A percentile compares a stretch with the other conserved stretches of the same genome.
phyloP scores from a whole-genome alignment of 1,139 yeast species.

The Debaryomyces singareniensis region DNA sequence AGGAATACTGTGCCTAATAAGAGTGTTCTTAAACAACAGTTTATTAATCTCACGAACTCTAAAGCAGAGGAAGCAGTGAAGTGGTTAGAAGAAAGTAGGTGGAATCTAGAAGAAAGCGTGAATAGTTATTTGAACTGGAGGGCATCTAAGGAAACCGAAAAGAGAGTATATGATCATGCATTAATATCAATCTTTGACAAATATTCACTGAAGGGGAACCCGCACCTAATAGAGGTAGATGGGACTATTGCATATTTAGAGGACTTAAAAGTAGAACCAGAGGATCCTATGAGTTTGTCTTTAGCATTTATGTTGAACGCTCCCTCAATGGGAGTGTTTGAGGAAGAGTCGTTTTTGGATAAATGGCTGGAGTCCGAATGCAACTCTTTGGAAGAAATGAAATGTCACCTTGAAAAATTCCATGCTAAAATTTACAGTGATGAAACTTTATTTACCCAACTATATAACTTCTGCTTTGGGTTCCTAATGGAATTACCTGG shows the following conservation, averaged over 20 bases:
- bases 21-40: slow-evolving; percentile 16
- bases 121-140: slow-evolving; percentile 16
- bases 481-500: slow-evolving; percentile 56
- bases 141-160: slow-evolving; percentile 2
- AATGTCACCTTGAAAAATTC: slow-evolving; percentile 28
- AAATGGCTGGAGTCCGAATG: slow-evolving; percentile 47
- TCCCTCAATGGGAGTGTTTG: slow-evolving; percentile 60
- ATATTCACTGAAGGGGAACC: slow-evolving; percentile 22
- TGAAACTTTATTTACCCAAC: slow-evolving; percentile 37
- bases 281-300: slow-evolving; percentile 63
- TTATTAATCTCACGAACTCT: slow-evolving; percentile 26
- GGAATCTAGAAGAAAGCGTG: slow-evolving; percentile 25
- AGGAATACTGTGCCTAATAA: slow-evolving; percentile 4
- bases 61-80: slow-evolving; percentile 18
- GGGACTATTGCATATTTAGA: slow-evolving; percentile 66
- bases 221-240: slow-evolving; percentile 50
- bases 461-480: slow-evolving; percentile 68
- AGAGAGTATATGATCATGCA: slow-evolving; percentile 9
- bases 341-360: slow-evolving; percentile 38
- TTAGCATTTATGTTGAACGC: slow-evolving; percentile 64
- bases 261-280: slow-evolving; percentile 67
- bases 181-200: slow-evolving; percentile 20
- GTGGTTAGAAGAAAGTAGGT: slow-evolving; percentile 19
- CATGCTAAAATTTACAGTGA: slow-evolving; percentile 23
- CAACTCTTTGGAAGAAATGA: slow-evolving; percentile 45